Conservation (phyloP, 2,329 filamentous ascomycete species). For the Bretziella fagacearum region DNA sequence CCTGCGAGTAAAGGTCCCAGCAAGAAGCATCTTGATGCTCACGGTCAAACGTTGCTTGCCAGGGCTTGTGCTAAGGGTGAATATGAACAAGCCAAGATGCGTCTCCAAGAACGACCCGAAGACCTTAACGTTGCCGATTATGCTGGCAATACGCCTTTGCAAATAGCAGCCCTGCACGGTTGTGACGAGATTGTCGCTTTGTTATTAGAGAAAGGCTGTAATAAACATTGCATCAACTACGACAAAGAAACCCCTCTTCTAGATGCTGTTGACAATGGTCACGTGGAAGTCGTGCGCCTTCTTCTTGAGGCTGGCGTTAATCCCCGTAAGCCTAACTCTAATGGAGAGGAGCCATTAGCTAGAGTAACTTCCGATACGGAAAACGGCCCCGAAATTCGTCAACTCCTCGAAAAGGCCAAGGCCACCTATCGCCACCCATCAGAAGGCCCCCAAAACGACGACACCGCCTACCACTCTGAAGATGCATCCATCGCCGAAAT, state of each 20-base stretch:
- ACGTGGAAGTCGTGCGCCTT: constrained; percentile 72
- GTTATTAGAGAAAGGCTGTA: constrained; percentile 68
- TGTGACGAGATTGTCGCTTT: constrained; percentile 76
- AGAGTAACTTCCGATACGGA: constrained; percentile 59
- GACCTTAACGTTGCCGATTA: constrained; percentile 84
- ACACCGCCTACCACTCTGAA: constrained; percentile 30
- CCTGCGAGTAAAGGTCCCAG: constrained; percentile 52
- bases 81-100: constrained; percentile 57
- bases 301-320: constrained; percentile 78
- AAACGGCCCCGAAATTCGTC: constrained; percentile 63
- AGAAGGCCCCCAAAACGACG: constrained; percentile 12
- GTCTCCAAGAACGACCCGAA: constrained; percentile 62
- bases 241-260: constrained; percentile 87
- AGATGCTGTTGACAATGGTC: constrained; percentile 90
- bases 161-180: constrained; percentile 80
- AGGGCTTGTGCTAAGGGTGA: constrained; percentile 77
- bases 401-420: constrained; percentile 22
- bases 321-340: constrained; percentile 77
- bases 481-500: constrained; percentile 21
- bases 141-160: constrained; percentile 87
- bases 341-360: constrained; percentile 81
- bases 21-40: constrained; percentile 81
- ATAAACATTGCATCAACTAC: constrained; percentile 60
- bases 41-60: constrained; percentile 80
- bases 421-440: constrained; percentile 11